phyloP scores from a whole-genome alignment of 768 basidiomycete species.

The Russula ochroleuca region DNA sequence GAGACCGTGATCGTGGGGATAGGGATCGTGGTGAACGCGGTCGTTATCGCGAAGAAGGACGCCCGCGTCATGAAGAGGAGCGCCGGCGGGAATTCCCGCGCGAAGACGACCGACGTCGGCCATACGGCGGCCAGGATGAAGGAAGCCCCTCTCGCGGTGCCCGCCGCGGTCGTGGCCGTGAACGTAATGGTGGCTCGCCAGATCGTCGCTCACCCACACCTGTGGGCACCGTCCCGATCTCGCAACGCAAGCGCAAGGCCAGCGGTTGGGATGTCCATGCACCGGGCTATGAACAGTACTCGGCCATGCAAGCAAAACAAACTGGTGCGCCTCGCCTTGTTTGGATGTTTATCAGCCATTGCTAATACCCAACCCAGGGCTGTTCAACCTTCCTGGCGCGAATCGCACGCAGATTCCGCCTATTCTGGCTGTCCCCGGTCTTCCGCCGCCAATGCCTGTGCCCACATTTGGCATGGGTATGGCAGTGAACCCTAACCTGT shows the following conservation, averaged over 20 bases:
- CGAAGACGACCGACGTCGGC: conserved; percentile 39
- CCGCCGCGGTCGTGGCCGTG: conserved; percentile 49
- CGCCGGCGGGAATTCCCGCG: conserved; percentile 35
- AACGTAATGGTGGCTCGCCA: conserved; percentile 57
- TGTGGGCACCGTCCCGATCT: conserved; percentile 71
- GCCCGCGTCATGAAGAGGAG: conserved; percentile 40
- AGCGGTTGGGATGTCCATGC: conserved; percentile 97
- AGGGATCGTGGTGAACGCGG: conserved; percentile 50
- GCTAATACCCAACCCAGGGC: conserved; percentile 46
- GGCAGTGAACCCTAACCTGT: conserved; percentile 81
- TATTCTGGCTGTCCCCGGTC: conserved; percentile 73
- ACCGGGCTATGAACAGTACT: conserved; percentile 91
- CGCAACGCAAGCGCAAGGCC: conserved; percentile 82
- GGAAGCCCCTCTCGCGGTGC: conserved; percentile 37
- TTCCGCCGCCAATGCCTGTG: conserved; percentile 79
- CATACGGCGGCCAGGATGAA: conserved; percentile 30
- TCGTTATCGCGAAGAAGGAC: conserved; percentile 35
- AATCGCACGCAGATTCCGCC: conserved; percentile 85
- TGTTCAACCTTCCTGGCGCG: conserved; percentile 94
- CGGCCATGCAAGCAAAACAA: conserved; percentile 96
- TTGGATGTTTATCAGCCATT: background rate
- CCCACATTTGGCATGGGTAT: conserved; percentile 85
- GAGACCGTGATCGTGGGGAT: conserved; percentile 35
- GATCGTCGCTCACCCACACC: conserved; percentile 89
- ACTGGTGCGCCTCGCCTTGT: conserved; percentile 55